Evolutionary conservation across 345 rosid species (phyloP), one percentile per base, ranked within the genome.

Genomic region (Lepidium didymum): DNA sequence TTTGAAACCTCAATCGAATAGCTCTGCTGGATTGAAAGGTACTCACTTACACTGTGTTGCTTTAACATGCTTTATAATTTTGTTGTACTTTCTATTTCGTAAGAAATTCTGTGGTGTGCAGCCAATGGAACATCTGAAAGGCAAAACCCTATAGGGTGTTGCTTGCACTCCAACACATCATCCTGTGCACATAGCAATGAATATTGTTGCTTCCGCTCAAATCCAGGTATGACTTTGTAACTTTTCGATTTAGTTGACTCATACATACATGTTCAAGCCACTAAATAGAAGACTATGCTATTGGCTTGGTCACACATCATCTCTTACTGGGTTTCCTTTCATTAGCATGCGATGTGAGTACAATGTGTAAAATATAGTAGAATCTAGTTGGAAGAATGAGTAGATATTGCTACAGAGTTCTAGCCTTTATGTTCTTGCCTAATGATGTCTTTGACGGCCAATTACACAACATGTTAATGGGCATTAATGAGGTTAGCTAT

Each of bases 1-100:
- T 72, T 53, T 75, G 21, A 94, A 74, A 83, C 86, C 84, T 72
- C 85, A 69, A 55, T 63, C 69, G 5, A 77, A 79, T 81, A 80
- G 79, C 68, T 60, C 82, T 66, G 53, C 67, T 73, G 76, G 76
- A 62, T 56, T 49, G 3, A 84, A 82, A 82, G 82, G 87, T 85
- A 29, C 36, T 56, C 29, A 11, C 38, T 25, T 38, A 65, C 27
- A 4, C 16, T 57, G 11, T 58, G 19, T 27, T 62, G 11, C 69
- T 31, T 38, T 29, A 10, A 10, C 40, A 5, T 73, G 25, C 37
- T 23, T 16, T 36, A 9, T 27, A 21, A 27, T 16, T 47, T 15
- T 6, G 37, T 53, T 61, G 6, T 37, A 53, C n/a, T 10, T 68
- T 50, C 33, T 12, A 7, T 73, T 45, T 62, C 45, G 5, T 57